Conservation (phyloP, 1,284 basidiomycete species). For the Apiotrichum laibachii region DNA sequence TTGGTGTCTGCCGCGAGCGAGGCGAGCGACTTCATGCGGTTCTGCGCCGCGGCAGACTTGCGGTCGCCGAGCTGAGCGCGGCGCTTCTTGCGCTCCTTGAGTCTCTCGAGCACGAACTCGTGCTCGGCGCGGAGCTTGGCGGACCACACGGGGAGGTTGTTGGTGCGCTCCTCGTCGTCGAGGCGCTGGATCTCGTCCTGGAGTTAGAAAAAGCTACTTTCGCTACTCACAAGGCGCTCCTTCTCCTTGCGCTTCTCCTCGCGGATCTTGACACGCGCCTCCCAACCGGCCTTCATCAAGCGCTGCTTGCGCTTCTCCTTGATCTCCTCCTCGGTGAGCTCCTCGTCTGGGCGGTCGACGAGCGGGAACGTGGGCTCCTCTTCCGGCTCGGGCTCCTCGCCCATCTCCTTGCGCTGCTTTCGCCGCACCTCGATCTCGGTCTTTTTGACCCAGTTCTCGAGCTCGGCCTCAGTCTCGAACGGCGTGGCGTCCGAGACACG, state of each 20-base stretch:
- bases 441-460: conserved; percentile 74
- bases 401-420: conserved; percentile 69
- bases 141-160: conserved; percentile 71
- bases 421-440: conserved; percentile 65
- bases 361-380: conserved; percentile 86
- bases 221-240: conserved; percentile 56
- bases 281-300: conserved; percentile 90
- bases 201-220: background rate
- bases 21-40: conserved; percentile 95
- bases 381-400: conserved; percentile 57
- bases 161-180: conserved; percentile 75
- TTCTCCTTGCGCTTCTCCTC: conserved; percentile 85
- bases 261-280: conserved; percentile 79
- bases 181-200: conserved; percentile 67
- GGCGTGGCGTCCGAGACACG: conserved; percentile 55
- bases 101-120: conserved; percentile 72
- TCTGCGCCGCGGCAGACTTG: conserved; percentile 93
- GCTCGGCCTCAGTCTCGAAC: conserved; percentile 65
- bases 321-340: conserved; percentile 87
- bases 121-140: conserved; percentile 69
- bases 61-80: conserved; percentile 82
- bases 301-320: conserved; percentile 95
- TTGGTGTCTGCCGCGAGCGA: conserved; percentile 77
- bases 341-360: conserved; percentile 83
- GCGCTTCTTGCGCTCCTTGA: conserved; percentile 78